A percentile compares a stretch with the other conserved stretches of the same genome.
These are phyloP conservation scores for Clitocybe nebularis DNA, from an alignment of 1,284 basidiomycete genomes.

Conservation along the genomic window DNA sequence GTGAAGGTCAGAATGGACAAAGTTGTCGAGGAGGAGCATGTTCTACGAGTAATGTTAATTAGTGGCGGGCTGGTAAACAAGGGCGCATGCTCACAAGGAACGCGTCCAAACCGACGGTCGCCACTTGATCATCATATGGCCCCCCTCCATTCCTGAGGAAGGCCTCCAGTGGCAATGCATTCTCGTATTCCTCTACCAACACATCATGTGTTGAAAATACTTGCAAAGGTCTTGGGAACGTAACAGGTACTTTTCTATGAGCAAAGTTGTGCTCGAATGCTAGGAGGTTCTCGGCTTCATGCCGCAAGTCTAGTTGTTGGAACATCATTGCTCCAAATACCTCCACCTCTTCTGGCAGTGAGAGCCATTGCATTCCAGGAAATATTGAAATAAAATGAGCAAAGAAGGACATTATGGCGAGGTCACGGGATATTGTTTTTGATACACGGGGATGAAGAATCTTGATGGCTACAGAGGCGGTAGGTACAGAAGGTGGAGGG, in stretches of 20 bases:
- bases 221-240: constrained; percentile 86
- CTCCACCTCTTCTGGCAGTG: constrained; percentile 91
- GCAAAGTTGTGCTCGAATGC: constrained; percentile 88
- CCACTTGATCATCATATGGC: constrained; percentile 86
- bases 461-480: constrained; percentile 91
- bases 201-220: constrained; percentile 79
- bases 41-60: constrained; percentile 50
- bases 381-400: constrained; percentile 76
- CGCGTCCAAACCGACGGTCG: constrained; percentile 91
- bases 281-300: constrained; percentile 87
- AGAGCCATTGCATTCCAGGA: constrained; percentile 96
- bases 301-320: constrained; percentile 87
- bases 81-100: constrained; percentile 68
- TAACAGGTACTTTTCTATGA: constrained; percentile 74
- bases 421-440: constrained; percentile 83
- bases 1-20: constrained; percentile 93
- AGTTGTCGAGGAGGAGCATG: constrained; percentile 98
- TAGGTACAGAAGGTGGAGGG: constrained; percentile 65
- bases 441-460: constrained; percentile 86
- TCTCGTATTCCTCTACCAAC: constrained; percentile 90
- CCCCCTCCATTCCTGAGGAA: constrained; percentile 91
- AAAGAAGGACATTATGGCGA: constrained; percentile 94
- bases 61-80: constrained; percentile 3
- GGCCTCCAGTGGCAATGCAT: constrained; percentile 86
- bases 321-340: constrained; percentile 99